A percentile compares a stretch with the other conserved stretches of the same genome.
phyloP scores from a whole-genome alignment of 768 basidiomycete genomes.

The Boletus subcaerulescens region DNA sequence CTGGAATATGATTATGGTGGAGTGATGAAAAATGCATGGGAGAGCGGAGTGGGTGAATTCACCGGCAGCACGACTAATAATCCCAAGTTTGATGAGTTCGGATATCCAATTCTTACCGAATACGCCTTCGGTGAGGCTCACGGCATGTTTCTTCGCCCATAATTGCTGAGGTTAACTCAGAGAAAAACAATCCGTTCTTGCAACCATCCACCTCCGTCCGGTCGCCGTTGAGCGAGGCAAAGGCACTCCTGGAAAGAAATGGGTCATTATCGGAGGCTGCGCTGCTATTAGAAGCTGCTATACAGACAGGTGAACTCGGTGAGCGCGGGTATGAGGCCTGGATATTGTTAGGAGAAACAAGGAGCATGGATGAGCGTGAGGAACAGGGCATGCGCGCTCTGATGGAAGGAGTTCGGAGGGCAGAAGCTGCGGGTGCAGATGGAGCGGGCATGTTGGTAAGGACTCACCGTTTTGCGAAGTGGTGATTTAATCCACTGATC shows the following conservation, averaged over 20 bases:
- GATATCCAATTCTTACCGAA: conserved; percentile 66
- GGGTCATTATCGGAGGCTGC: conserved; percentile 87
- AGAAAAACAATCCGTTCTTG: conserved; percentile 69
- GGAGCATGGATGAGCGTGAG: conserved; percentile 88
- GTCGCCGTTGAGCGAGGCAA: conserved; percentile 66
- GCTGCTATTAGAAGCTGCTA: conserved; percentile 85
- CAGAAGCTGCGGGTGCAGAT: conserved; percentile 58
- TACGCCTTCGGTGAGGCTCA: conserved; percentile 73
- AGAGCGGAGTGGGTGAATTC: conserved; percentile 48
- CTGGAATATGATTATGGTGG: conserved; percentile 60
- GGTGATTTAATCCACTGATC: conserved; percentile 8
- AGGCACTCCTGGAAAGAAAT: conserved; percentile 70
- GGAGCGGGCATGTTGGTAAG: conserved; percentile 76
- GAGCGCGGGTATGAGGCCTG: conserved; percentile 87
- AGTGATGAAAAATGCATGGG: conserved; percentile 64
- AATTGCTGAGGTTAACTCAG: conserved; percentile 37
- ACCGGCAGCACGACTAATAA: conserved; percentile 30
- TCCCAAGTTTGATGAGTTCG: conserved; percentile 63
- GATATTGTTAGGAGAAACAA: conserved; percentile 86
- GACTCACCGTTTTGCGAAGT: conserved; percentile 4
- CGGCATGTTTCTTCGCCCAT: neutral
- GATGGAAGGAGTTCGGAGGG: conserved; percentile 63
- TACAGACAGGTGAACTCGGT: conserved; percentile 77
- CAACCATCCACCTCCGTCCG: conserved; percentile 45
- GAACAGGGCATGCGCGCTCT: conserved; percentile 80